Evolutionary conservation across 306 rosid genomes (phyloP), one percentile per base, ranked within the genome.

Genomic region (Fragaria ananassa): DNA sequence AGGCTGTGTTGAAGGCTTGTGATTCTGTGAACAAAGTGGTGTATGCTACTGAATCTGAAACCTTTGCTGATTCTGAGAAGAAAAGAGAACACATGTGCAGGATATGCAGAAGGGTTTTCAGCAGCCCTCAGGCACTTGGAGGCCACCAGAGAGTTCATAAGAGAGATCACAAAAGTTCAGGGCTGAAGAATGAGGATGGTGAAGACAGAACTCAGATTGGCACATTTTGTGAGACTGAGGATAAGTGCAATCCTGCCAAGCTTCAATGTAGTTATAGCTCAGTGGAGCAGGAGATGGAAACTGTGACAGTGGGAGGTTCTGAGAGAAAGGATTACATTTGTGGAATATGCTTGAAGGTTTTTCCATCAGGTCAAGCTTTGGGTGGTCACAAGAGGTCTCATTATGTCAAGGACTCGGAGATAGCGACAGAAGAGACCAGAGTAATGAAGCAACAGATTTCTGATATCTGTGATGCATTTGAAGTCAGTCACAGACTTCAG

Each of bases 301-400:
- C 47, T 54, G 72, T 18, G 13, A 75, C 75, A 11, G 13, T 29
- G 80, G 44, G 68, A 45, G 53, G 66, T 31, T 66, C 14, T 11
- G 85, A 81, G 74, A 78, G 42, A 17, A 78, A 78, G 47, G 74
- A 49, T 58, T 63, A 85, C 75, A 60, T 69, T 27, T 84, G 91
- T 70, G 53, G 58, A 44, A 57, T 82, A 19, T 87, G 91, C 80
- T 80, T 80, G n/a, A 87, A 85, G 85, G 83, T 85, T 41, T 87
- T 84, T 58, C 72, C 83, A 60, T 82, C 91, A 53, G 87, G 87
- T 60, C 85, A 82, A 74, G 91, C 88, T 62, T 76, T 87, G 78
- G 91, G 91, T 25, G 91, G 91, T 35, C 91, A 87, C 61, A 85
- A 84, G 87, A 80, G 87, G 66, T 78, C 77, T 82, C 88, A 87